These are phyloP conservation scores for Daldinia loculata DNA, from an alignment of 495 filamentous ascomycete species.

Conservation along the genomic window DNA sequence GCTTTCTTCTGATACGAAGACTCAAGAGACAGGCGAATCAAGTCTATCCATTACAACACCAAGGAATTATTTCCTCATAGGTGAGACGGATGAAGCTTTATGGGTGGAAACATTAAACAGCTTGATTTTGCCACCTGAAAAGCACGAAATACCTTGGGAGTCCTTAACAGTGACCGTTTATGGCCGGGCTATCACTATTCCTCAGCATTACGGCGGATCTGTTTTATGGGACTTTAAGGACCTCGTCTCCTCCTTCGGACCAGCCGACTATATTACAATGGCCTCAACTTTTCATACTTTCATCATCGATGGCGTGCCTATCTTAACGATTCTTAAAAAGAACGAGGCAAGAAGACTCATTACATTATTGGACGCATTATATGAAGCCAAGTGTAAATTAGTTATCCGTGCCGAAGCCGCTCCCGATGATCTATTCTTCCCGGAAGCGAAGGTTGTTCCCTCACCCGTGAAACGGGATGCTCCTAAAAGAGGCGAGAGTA, in stretches of 20 bases:
- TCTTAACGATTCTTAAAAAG: conserved; percentile 65
- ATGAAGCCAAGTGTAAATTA: conserved; percentile 74
- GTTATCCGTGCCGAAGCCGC: conserved; percentile 63
- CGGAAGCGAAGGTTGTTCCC: conserved; percentile 51
- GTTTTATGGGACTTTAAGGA: conserved; percentile 67
- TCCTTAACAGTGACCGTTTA: conserved; percentile 64
- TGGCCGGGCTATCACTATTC: conserved; percentile 64
- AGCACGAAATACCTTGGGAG: conserved; percentile 52
- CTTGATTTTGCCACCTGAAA: conserved; percentile 8
- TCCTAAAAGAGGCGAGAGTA: conserved; percentile 28
- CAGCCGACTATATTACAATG: conserved; percentile 77
- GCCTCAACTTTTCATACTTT: conserved; percentile 75
- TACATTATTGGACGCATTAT: conserved; percentile 74
- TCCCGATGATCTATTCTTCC: conserved; percentile 76
- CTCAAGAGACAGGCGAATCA: conserved; percentile 3
- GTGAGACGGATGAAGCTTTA: conserved; percentile 22
- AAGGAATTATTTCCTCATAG: conserved; percentile 46
- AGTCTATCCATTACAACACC: conserved; percentile 30
- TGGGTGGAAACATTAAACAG: conserved; percentile 27
- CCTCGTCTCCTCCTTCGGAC: conserved; percentile 68
- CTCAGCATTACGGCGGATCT: conserved; percentile 56
- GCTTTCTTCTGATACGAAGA: conserved; percentile 6
- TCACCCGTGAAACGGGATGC: conserved; percentile 5
- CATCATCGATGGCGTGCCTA: conserved; percentile 67
- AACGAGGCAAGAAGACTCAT: conserved; percentile 78